Base-by-base conservation (phyloP, 2,329 filamentous ascomycete genomes). In the Fusarium foetens region DNA sequence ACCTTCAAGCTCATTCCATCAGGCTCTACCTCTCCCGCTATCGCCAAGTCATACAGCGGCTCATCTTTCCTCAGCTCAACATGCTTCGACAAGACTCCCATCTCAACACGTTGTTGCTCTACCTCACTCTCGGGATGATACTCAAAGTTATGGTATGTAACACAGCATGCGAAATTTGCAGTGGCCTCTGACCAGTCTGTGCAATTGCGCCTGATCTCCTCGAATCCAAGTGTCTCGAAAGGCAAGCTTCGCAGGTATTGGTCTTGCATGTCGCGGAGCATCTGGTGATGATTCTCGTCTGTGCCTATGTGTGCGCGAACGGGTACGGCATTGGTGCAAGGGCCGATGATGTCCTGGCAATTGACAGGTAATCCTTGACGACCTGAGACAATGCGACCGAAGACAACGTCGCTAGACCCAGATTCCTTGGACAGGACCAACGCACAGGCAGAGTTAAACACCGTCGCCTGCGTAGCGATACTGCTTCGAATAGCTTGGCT, bases 311-410 rank as follows among this genome's bases (percentile, higher is more conserved):
- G 41, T 3, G 52, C 63, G 9, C 36, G 66, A 1, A 68, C 63
- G 1, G 66, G 63, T 4, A 68, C 63, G 11, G 41, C 46, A 7
- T 69, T 69, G 0, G 58, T 68, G 11, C 63, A 68, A 10, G 66
- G 63, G 0, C 66, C 66, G 25, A 76, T 54, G 5, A 76, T 63
- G 17, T 66, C 42, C 25, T 75, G 74, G 17, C 62, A 70, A 45
- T 19, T 52, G 10, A 49, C 45, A 0, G 74, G 73, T 1, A 74
- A 23, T 1, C 58, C 66, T 21, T 75, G 64, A 11, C 74, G 65
- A 5, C 72, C 72, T 4, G 72, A 76, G 0, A 76, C 72, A 29
- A 75, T 62, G 3, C 64, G 63, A 19, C 74, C 68, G 6, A 76
- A 75, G 41, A 76, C 53, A 5, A 76, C 63, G 13, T 76, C 63